Conservation (phyloP, 352 stramenopile species). For the Phytophthora europaea region DNA sequence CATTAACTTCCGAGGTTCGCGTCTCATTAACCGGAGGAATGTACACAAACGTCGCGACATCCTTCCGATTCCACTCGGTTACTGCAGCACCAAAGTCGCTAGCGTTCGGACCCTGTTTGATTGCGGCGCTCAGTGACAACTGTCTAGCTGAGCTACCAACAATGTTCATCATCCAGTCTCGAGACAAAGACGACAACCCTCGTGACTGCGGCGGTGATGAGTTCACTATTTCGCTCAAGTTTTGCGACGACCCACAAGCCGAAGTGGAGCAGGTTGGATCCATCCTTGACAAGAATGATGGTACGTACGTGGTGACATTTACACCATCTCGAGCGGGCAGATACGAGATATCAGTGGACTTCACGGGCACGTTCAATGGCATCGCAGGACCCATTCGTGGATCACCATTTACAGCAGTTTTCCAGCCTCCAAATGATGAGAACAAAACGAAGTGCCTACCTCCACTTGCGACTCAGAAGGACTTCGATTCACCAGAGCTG, state of each 20-base stretch:
- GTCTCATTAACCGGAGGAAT: constrained; percentile 91
- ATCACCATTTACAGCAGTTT: constrained; percentile 86
- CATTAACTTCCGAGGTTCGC: constrained; percentile 90
- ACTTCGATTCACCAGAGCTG: constrained; percentile 80
- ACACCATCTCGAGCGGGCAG: constrained; percentile 79
- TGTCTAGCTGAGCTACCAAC: constrained; percentile 80
- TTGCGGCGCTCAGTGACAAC: constrained; percentile 68
- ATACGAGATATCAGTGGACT: constrained; percentile 92
- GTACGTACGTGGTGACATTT: constrained; percentile 95
- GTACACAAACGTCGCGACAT: constrained; percentile 93
- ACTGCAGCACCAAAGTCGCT: constrained; percentile 92
- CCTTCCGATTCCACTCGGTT: constrained; percentile 95
- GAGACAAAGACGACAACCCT: constrained; percentile 90
- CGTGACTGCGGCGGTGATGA: constrained; percentile 96
- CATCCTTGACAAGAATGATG: constrained; percentile 93
- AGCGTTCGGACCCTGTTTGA: constrained; percentile 94
- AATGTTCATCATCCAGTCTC: constrained; percentile 93
- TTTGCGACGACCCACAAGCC: constrained; percentile 49
- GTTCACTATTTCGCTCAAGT: constrained; percentile 86
- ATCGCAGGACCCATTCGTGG: constrained; percentile 94
- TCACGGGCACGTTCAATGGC: constrained; percentile 95
- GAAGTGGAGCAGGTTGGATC: constrained; percentile 57
- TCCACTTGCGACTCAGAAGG: constrained; percentile 70
- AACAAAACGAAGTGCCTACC: constrained; percentile 84
- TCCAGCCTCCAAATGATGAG: constrained; percentile 63